Evolutionary conservation across 2,329 filamentous ascomycete genomes (phyloP).

Genomic region (Aureobasidium uvarum): DNA sequence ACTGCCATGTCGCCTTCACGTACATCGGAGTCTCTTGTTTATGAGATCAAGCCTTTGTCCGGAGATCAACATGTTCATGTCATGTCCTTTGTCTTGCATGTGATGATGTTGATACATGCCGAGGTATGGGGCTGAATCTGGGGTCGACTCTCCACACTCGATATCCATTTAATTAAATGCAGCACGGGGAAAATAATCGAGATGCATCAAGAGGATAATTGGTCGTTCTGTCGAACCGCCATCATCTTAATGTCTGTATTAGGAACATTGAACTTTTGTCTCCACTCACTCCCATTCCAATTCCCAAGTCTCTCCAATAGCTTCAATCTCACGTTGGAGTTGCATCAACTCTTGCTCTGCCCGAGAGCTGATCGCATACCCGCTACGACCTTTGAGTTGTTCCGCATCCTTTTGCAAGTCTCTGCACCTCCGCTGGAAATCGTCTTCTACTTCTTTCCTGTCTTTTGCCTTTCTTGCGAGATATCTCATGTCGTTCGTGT

Average conservation of each 20-base stretch:
- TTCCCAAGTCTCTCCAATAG: constrained; percentile 54
- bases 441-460: constrained; percentile 56
- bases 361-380: constrained; percentile 36
- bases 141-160: neutral
- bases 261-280: neutral
- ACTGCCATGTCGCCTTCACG: constrained; percentile 58
- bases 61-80: neutral
- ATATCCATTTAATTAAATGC: neutral
- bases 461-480: constrained; percentile 62
- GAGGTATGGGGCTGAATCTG: constrained; percentile 4
- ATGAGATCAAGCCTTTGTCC: neutral
- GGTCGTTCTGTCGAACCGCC: neutral
- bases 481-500: constrained; percentile 64
- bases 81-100: constrained; percentile 12
- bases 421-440: constrained; percentile 56
- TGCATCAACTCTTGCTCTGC: constrained; percentile 58
- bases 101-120: constrained; percentile 11
- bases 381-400: constrained; percentile 43
- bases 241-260: neutral
- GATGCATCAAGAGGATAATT: neutral
- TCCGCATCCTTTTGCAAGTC: constrained; percentile 37
- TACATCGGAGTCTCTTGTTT: neutral
- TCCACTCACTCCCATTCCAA: constrained; percentile 46
- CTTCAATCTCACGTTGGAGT: constrained; percentile 54
- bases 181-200: neutral